Conservation (phyloP, 2,329 filamentous ascomycete genomes). For the Verticillium dahliae region DNA sequence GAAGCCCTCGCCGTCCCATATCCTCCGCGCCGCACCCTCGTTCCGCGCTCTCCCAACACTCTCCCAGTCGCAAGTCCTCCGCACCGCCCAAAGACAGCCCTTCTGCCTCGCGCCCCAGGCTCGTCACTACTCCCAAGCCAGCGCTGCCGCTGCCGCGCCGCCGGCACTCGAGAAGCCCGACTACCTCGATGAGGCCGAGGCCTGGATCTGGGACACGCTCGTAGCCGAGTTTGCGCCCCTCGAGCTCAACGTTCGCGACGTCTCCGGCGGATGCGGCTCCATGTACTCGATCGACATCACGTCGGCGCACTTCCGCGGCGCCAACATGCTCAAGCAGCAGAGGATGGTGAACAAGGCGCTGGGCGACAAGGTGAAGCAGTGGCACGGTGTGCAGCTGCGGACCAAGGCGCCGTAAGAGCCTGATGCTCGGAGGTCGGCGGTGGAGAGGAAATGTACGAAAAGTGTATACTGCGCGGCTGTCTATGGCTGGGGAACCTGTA, state of each 20-base stretch:
- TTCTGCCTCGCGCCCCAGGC: neutral
- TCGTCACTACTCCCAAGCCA: neutral
- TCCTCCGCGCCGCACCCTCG: neutral
- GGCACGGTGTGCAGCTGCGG: conserved; percentile 78
- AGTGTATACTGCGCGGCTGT: neutral
- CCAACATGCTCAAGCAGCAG: conserved; percentile 74
- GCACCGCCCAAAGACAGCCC: neutral
- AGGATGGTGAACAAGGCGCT: conserved; percentile 71
- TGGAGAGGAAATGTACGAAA: neutral
- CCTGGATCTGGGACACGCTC: conserved; percentile 50
- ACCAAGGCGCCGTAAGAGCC: conserved; percentile 48
- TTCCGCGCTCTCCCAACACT: neutral
- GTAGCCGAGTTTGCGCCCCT: conserved; percentile 41
- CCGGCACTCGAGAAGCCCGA: conserved; percentile 34
- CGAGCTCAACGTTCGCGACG: conserved; percentile 62
- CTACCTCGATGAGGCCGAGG: conserved; percentile 49
- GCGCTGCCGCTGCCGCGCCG: conserved; percentile 1
- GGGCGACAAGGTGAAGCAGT: conserved; percentile 68
- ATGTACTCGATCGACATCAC: conserved; percentile 83
- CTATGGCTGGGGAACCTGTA: neutral
- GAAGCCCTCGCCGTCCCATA: neutral
- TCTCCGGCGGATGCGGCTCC: conserved; percentile 76
- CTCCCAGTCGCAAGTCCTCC: neutral
- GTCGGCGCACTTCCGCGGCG: conserved; percentile 63
- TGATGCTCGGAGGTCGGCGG: neutral